Base-by-base conservation (phyloP, 2,329 filamentous ascomycete species). In the Phyllosticta citriasiana region DNA sequence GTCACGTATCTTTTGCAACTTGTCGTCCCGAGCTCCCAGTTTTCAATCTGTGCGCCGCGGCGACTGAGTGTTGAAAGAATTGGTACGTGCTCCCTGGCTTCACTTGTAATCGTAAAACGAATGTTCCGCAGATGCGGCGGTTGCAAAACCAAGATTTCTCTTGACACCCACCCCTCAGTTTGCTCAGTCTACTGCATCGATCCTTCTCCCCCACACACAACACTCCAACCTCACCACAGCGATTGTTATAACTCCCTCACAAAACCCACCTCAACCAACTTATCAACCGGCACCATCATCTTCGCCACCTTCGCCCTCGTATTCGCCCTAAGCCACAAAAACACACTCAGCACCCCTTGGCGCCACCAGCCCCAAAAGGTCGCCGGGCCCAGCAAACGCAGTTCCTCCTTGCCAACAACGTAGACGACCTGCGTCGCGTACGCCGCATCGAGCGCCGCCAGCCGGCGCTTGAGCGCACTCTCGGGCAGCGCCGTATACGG, bases 181-280 rank as follows among this genome's bases (percentile, higher is more conserved):
- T 22, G 19, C 19, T 22, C 19, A 2, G 19, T 22, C 19, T 22
- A 22, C 19, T 22, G 19, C 19, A 2, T 22, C 19, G 19, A 22
- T 22, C 19, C 19, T 22, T 2, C 19, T 22, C 19, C 19, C 19
- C 19, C 19, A 22, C n/a, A n/a, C n/a, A n/a, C n/a, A n/a, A n/a
- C n/a, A n/a, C n/a, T n/a, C n/a, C n/a, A n/a, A n/a, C n/a, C n/a
- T n/a, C n/a, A n/a, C n/a, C n/a, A n/a, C n/a, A 22, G 19, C 19
- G 19, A 22, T 1, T 22, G 19, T 66, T 67, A 85, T 59, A 88
- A 83, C 64, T 87, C 83, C 72, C 87, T 87, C 1, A 88, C 79
- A 68, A 88, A 88, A 0, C 86, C 86, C 19, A 88, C 84, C 73
- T 88, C 86, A 19, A 88, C 81, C 55, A 88, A 70, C 56, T 80